Evolutionary conservation across 2,329 filamentous ascomycete genomes (phyloP).

Genomic region (Colletotrichum agaves): DNA sequence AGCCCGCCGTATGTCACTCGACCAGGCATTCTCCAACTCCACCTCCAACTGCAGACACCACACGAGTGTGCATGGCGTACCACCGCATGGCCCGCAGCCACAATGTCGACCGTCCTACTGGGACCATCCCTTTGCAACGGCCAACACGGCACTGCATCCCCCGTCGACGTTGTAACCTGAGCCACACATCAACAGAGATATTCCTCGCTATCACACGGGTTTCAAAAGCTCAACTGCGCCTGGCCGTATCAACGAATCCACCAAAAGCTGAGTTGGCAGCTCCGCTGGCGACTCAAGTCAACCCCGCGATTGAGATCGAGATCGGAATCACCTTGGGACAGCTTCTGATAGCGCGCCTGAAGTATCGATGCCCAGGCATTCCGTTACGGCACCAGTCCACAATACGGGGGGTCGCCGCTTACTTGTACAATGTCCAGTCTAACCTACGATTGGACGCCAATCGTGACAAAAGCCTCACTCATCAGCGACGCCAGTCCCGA

Average conservation of each 20-base stretch:
- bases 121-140: constrained; percentile 13
- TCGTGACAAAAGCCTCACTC: too few relatives aligned
- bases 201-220: neutral
- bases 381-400: neutral
- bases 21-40: neutral
- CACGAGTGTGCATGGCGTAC: neutral
- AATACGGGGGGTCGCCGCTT: neutral
- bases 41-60: neutral
- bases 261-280: constrained; percentile 28
- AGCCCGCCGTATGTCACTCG: too few relatives aligned
- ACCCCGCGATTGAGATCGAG: constrained; percentile 21
- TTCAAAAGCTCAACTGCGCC: constrained; percentile 1
- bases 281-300: constrained; percentile 11
- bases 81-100: neutral
- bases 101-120: neutral
- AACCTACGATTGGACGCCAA: too few relatives aligned
- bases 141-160: constrained; percentile 13
- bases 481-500: too few relatives aligned
- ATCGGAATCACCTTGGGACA: neutral
- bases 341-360: neutral
- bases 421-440: too few relatives aligned
- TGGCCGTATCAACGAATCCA: neutral
- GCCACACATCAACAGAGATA: neutral
- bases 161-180: neutral
- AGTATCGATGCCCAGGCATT: neutral